phyloP scores from a whole-genome alignment of 192 early-diverging fungal genomes.

The Linnemannia elongata region DNA sequence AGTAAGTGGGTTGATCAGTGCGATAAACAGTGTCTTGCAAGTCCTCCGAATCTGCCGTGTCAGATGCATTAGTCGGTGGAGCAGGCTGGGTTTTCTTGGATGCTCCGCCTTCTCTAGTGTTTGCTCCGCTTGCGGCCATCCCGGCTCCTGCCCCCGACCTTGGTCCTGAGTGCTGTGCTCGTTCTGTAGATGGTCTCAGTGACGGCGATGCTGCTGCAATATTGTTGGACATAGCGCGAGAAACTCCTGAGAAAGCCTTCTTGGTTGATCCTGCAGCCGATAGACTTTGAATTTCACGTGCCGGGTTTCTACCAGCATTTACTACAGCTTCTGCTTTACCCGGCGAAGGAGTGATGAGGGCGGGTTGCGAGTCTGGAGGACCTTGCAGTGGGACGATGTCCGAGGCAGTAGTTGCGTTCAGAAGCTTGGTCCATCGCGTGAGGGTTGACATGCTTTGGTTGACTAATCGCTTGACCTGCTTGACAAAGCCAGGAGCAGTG shows the following conservation, averaged over 20 bases:
- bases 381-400: background rate
- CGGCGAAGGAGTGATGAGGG: background rate
- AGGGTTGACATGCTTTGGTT: slow-evolving; percentile 34
- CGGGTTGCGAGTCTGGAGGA: background rate
- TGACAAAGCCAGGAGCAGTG: background rate
- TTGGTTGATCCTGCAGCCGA: background rate
- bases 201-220: background rate
- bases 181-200: background rate
- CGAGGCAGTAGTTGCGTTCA: slow-evolving; percentile 6
- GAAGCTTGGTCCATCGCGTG: slow-evolving; percentile 37
- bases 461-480: slow-evolving; percentile 44
- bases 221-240: background rate
- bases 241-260: background rate
- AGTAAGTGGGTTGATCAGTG: slow-evolving; percentile 33
- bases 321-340: background rate
- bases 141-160: background rate
- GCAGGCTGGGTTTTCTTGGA: background rate
- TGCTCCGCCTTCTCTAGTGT: background rate
- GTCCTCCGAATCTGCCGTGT: background rate
- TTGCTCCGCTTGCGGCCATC: background rate
- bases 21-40: slow-evolving; percentile 7
- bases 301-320: too few species aligned
- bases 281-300: too few species aligned
- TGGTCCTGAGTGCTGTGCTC: background rate
- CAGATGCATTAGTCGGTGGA: background rate